phyloP scores from a whole-genome alignment of 2,329 filamentous ascomycete genomes.

The Cadophora sp. region DNA sequence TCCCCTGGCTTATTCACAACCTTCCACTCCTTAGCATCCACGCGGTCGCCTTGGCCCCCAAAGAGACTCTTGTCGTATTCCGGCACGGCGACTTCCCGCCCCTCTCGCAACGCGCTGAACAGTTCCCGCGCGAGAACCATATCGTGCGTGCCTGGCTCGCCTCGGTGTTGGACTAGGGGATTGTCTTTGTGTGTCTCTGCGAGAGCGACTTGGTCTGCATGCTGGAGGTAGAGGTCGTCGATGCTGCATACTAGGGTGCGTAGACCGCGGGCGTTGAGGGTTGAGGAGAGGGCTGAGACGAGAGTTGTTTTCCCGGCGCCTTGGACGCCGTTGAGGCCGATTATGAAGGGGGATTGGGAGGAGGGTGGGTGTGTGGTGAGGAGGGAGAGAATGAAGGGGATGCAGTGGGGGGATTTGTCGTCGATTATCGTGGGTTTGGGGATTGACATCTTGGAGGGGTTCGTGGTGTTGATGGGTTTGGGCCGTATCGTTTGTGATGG shows the following conservation, averaged over 20 bases:
- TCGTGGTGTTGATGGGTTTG: neutral
- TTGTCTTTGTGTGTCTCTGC: constrained; percentile 61
- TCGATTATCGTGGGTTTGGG: constrained; percentile 60
- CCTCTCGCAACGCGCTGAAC: constrained; percentile 58
- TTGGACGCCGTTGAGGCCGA: constrained; percentile 91
- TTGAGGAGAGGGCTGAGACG: constrained; percentile 67
- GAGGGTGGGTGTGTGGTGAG: constrained; percentile 55
- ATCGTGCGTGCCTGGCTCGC: constrained; percentile 69
- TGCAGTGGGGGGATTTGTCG: constrained; percentile 79
- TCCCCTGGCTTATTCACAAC: constrained; percentile 47
- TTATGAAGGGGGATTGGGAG: constrained; percentile 68
- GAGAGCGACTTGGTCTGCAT: constrained; percentile 60
- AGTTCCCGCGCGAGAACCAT: constrained; percentile 60
- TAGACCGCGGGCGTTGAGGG: constrained; percentile 59
- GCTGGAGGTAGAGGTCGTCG: constrained; percentile 74
- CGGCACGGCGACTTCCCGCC: constrained; percentile 60
- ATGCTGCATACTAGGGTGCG: constrained; percentile 66
- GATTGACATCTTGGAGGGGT: constrained; percentile 32
- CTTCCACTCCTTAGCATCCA: constrained; percentile 58
- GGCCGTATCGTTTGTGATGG: neutral
- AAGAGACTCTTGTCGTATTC: constrained; percentile 72
- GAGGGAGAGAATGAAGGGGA: constrained; percentile 75
- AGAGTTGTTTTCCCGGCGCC: constrained; percentile 93
- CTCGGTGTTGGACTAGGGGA: constrained; percentile 68
- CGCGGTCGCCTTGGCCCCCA: constrained; percentile 68